Percentiles rank a stretch among this genome's conserved stretches.
Evolutionary conservation across 371 early-diverging fungal genomes (phyloP).

Genomic region (Synchytrium microbalum): DNA sequence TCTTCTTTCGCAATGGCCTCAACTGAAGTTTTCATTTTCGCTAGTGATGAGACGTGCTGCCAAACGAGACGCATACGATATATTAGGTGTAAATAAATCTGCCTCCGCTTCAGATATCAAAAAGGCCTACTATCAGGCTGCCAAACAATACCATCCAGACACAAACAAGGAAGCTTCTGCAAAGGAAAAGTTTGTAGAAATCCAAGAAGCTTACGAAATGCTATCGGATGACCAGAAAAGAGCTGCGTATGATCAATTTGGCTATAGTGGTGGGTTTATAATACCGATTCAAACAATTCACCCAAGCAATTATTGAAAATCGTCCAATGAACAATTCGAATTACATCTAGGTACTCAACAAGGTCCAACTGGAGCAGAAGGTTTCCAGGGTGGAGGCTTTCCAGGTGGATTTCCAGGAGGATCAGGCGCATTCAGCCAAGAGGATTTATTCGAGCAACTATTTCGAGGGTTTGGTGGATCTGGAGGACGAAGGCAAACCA

Average conservation of each 20-base stretch:
- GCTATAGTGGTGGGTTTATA: constrained; percentile 39
- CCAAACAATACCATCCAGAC: constrained; percentile 93
- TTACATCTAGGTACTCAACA: constrained; percentile 17
- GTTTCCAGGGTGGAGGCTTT: constrained; percentile 40
- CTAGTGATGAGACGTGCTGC: background rate
- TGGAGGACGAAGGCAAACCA: background rate
- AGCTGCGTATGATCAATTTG: constrained; percentile 84
- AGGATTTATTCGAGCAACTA: constrained; percentile 5
- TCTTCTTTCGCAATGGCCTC: background rate
- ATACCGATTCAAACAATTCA: too few relatives aligned
- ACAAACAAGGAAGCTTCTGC: constrained; percentile 82
- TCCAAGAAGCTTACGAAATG: constrained; percentile 92
- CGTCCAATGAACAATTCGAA: background rate
- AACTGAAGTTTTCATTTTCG: background rate
- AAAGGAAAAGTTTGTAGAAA: constrained; percentile 90
- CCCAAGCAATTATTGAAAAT: too few relatives aligned
- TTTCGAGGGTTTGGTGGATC: background rate
- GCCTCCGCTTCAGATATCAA: constrained; percentile 83
- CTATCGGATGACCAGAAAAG: constrained; percentile 85
- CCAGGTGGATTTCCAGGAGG: constrained; percentile 35
- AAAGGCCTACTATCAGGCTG: constrained; percentile 88
- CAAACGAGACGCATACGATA: constrained; percentile 71
- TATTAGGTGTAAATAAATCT: constrained; percentile 68
- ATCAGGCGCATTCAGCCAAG: constrained; percentile 8
- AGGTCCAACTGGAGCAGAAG: constrained; percentile 37